Percentiles rank a stretch among this genome's conserved stretches.
phyloP scores from a whole-genome alignment of 2,329 filamentous ascomycete genomes.

The Zarea fungicola region DNA sequence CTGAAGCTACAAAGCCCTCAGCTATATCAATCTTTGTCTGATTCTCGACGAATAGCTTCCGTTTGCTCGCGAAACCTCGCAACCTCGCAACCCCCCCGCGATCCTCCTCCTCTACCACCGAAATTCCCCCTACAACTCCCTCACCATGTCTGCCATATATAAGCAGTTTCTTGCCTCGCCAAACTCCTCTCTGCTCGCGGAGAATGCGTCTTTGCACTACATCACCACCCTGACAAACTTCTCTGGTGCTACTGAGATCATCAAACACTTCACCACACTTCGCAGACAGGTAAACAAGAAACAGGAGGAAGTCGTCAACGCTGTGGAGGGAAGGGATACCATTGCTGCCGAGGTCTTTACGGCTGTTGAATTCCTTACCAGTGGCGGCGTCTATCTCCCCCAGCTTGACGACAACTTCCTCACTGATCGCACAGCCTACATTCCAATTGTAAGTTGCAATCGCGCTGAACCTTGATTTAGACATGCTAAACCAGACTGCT shows the following conservation, averaged over 20 bases:
- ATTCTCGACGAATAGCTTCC: slow-evolving; percentile 1
- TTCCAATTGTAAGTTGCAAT: slow-evolving; percentile 68
- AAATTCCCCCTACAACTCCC: slow-evolving; percentile 13
- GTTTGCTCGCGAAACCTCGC: slow-evolving; percentile 1
- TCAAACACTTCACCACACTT: slow-evolving; percentile 73
- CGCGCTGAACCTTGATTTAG: not conserved
- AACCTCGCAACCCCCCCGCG: slow-evolving; percentile 8
- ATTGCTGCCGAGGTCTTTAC: slow-evolving; percentile 83
- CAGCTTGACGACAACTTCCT: slow-evolving; percentile 93
- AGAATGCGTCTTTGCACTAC: slow-evolving; percentile 73
- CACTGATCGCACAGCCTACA: slow-evolving; percentile 69
- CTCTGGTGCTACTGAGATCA: slow-evolving; percentile 65
- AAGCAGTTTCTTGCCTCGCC: slow-evolving; percentile 67
- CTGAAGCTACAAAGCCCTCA: not conserved
- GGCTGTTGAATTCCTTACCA: slow-evolving; percentile 71
- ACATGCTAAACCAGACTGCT: not conserved
- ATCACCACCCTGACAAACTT: slow-evolving; percentile 80
- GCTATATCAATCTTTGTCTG: not conserved
- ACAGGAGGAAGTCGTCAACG: slow-evolving; percentile 68
- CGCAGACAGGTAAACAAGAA: slow-evolving; percentile 76
- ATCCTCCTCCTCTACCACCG: not conserved
- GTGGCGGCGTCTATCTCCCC: slow-evolving; percentile 82
- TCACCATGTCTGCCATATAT: slow-evolving; percentile 50
- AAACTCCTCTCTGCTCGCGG: slow-evolving; percentile 56
- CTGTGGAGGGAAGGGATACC: slow-evolving; percentile 64